Conservation (phyloP, 352 stramenopile species). For the Globisporangium emineosum region DNA sequence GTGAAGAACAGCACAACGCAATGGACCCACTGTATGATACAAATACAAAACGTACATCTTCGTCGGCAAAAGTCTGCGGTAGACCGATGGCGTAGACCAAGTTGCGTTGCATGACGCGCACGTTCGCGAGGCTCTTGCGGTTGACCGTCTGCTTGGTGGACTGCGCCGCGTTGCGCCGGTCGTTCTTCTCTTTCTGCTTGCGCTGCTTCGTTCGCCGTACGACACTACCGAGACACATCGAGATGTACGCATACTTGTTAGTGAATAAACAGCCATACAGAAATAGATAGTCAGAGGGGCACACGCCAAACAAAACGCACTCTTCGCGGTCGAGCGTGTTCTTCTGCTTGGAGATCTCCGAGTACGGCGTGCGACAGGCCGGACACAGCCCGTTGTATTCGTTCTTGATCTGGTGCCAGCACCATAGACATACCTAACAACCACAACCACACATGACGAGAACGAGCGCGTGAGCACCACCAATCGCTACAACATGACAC, state of each 20-base stretch:
- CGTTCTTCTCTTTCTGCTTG: constrained; percentile 83
- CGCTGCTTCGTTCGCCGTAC: constrained; percentile 75
- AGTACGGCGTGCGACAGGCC: constrained; percentile 96
- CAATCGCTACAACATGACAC: background rate
- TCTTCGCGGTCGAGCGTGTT: constrained; percentile 95
- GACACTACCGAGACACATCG: constrained; percentile 38
- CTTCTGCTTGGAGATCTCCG: constrained; percentile 89
- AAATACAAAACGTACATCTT: constrained; percentile 45
- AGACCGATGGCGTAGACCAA: constrained; percentile 95
- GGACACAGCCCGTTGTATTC: constrained; percentile 98
- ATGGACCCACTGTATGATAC: no score
- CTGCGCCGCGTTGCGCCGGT: constrained; percentile 57
- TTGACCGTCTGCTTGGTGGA: constrained; percentile 41
- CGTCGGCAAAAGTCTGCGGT: constrained; percentile 77
- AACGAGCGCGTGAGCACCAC: background rate
- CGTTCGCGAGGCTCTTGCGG: constrained; percentile 84
- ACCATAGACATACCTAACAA: constrained; percentile 99
- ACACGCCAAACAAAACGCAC: constrained; percentile 40
- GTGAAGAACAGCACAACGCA: no score
- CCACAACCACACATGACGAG: background rate
- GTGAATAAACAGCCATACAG: background rate
- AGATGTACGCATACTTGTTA: background rate
- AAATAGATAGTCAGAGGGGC: constrained; percentile 1
- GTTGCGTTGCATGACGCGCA: constrained; percentile 93
- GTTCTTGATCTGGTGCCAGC: constrained; percentile 99